A percentile compares a stretch with the other conserved stretches of the same genome.
Conservation (phyloP, 306 rosid species). For the Vigna radiata region DNA sequence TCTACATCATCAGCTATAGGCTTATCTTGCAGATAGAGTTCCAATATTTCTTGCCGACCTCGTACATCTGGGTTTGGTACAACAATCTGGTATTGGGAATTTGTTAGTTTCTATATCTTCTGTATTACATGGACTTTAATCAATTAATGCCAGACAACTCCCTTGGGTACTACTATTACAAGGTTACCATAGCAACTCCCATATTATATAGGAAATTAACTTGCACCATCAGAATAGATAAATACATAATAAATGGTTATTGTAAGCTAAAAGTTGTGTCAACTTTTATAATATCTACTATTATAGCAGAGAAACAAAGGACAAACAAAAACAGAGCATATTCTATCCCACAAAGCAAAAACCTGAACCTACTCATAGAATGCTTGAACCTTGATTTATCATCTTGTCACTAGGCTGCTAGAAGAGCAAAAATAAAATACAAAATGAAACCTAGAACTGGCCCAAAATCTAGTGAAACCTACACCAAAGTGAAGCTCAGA, state of each 20-base stretch:
- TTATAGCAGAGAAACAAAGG: not conserved
- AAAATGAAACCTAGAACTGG: not conserved
- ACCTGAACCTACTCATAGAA: slow-evolving; percentile 1
- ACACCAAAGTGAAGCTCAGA: not conserved
- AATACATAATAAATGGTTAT: not conserved
- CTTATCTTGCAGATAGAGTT: slow-evolving; percentile 93
- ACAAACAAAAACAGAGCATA: not conserved
- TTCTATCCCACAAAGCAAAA: not conserved
- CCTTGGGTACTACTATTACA: no score
- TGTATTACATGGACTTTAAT: slow-evolving; percentile 4
- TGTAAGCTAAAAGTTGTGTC: not conserved
- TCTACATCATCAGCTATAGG: slow-evolving; percentile 85
- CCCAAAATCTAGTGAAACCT: slow-evolving; percentile 8
- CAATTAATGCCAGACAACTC: no score
- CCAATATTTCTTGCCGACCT: slow-evolving; percentile 97
- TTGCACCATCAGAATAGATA: slow-evolving; percentile 22
- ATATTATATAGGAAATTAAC: not conserved
- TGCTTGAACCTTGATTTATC: slow-evolving; percentile 1
- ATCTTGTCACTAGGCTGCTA: not conserved
- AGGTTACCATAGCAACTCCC: not conserved
- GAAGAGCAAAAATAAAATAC: not conserved
- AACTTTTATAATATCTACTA: not conserved
- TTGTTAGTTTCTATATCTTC: slow-evolving; percentile 48
- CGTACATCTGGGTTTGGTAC: slow-evolving; percentile 96
- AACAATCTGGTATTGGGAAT: slow-evolving; percentile 70